Base-by-base conservation (phyloP, 2,329 filamentous ascomycete genomes). In the Venturia pyrina region DNA sequence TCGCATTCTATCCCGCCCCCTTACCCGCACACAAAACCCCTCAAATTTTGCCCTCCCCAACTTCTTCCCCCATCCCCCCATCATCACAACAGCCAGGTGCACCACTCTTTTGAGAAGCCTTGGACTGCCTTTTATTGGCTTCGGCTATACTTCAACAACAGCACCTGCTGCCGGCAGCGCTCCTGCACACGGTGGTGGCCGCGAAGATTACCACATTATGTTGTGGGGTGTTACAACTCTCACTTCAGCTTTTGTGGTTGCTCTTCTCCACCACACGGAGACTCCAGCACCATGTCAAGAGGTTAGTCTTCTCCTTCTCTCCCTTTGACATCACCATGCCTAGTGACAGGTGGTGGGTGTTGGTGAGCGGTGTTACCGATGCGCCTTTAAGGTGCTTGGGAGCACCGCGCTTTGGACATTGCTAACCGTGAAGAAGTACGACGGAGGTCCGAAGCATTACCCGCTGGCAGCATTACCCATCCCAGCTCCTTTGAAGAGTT, bases 361-460 rank as follows among this genome's bases (percentile, higher is more conserved):
- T 40, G 11, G 11, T 40, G 37, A 28, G 28, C 28, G 28, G 28
- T 28, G 28, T 28, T 28, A 28, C 37, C 11, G 37, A 40, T 11
- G 37, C 5, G 37, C 37, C 37, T 40, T 40, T 40, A 40, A 11
- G 37, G 37, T 40, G 37, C 37, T 40, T 40, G 7, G 7, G 37
- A 40, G 37, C 37, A 40, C 2, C 28, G 28, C 28, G 28, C 28
- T 28, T 28, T 28, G 28, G 28, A 28, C 28, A 28, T 28, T 28
- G 28, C 28, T 28, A 28, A 28, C 28, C 2, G 28, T 4, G 28
- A 28, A 28, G 28, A 28, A 28, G 28, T 28, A 84, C 67, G 83
- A 87, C 65, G 85, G 96, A 66, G 92, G 98, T 76, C 83, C 89
- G 17, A 96, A 96, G 75, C 87, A 95, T 71, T 99, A 96, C 75